phyloP scores from a whole-genome alignment of 768 basidiomycete species.

The Mycena pura region DNA sequence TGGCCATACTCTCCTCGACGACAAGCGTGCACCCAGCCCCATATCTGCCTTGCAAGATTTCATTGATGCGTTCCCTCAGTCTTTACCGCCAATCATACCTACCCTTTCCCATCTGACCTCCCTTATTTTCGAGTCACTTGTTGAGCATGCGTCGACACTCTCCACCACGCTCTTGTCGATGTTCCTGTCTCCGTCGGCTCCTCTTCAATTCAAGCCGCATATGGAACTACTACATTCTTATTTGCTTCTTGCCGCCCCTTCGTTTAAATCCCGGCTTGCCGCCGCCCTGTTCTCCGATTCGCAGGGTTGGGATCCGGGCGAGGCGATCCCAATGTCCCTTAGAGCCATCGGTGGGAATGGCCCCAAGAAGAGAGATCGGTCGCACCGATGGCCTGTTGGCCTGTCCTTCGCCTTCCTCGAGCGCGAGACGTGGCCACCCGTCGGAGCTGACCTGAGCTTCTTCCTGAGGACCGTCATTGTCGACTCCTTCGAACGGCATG shows the following conservation, averaged over 20 bases:
- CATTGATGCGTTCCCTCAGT: conserved; percentile 61
- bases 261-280: conserved; percentile 75
- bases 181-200: conserved; percentile 66
- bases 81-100: conserved; percentile 68
- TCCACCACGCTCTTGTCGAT: conserved; percentile 71
- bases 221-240: conserved; percentile 76
- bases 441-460: conserved; percentile 84
- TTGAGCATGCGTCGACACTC: conserved; percentile 66
- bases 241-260: conserved; percentile 71
- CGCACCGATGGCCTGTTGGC: conserved; percentile 68
- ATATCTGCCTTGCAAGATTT: conserved; percentile 50
- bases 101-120: conserved; percentile 66
- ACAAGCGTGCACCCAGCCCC: conserved; percentile 34
- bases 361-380: conserved; percentile 33
- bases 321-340: conserved; percentile 19
- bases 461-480: conserved; percentile 85
- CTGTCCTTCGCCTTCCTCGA: conserved; percentile 76
- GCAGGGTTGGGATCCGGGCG: conserved; percentile 53
- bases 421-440: conserved; percentile 84
- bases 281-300: conserved; percentile 81
- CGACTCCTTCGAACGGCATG: conserved; percentile 64
- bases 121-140: conserved; percentile 66
- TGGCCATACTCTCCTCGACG: conserved; percentile 33
- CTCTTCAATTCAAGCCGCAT: conserved; percentile 74
- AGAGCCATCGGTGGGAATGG: conserved; percentile 25